Evolutionary conservation across 139 green algal species (phyloP).

Genomic region (Auxenochlorella pyrenoidosa): DNA sequence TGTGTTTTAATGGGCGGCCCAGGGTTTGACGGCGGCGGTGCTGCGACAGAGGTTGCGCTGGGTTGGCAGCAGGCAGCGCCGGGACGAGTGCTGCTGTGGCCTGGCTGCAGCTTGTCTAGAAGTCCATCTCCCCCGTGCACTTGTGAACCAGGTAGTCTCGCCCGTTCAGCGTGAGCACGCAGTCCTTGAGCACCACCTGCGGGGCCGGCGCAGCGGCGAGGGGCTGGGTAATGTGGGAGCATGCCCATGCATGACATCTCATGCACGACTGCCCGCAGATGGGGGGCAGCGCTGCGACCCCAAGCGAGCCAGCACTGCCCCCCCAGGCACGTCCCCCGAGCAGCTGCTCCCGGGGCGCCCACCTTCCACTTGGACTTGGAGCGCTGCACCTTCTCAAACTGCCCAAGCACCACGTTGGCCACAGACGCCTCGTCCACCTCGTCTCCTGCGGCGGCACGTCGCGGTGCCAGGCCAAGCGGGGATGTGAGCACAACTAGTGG

Average conservation of each 20-base stretch:
- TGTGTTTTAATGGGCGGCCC: background rate
- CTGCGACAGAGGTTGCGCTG: background rate
- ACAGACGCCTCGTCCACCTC: conserved; percentile 48
- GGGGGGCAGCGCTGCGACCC: no score
- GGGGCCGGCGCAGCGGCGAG: background rate
- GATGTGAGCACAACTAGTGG: background rate
- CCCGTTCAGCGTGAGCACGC: conserved; percentile 37
- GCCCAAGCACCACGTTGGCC: conserved; percentile 47
- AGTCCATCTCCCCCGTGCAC: conserved; percentile 51
- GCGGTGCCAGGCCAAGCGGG: background rate
- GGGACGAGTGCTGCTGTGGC: background rate
- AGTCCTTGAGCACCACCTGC: conserved; percentile 37
- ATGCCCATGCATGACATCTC: no score
- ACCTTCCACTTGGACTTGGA: conserved; percentile 52
- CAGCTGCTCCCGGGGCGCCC: background rate
- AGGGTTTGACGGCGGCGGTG: no score
- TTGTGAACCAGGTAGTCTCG: conserved; percentile 50
- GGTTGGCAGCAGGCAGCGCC: no score
- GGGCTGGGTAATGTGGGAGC: background rate
- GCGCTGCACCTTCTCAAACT: conserved; percentile 57
- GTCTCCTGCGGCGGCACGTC: conserved; percentile 4
- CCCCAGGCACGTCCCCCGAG: background rate
- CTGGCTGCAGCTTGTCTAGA: conserved; percentile 6
- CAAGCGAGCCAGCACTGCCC: no score
- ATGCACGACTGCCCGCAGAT: no score